Base-by-base conservation (phyloP, 2,329 filamentous ascomycete species). In the Chaetomium strumarium region DNA sequence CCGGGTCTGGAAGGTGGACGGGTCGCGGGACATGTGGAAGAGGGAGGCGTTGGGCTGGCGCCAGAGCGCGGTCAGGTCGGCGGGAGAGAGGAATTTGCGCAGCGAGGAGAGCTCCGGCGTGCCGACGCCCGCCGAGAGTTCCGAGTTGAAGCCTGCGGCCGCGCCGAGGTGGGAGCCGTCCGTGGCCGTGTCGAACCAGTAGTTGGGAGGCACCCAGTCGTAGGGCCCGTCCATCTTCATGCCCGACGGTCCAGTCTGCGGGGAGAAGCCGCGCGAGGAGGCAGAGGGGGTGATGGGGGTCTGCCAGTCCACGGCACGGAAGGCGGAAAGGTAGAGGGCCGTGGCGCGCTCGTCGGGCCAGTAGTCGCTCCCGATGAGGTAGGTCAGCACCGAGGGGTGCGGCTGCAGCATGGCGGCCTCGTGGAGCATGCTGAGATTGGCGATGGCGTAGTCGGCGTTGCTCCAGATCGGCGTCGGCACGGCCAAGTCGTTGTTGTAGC, bases 211-310 rank as follows among this genome's bases (percentile, higher is more conserved):
- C 0, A 83, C 79, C 80, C 80, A 85, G 60, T 84, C 82, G 58
- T 85, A 85, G 0, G 82, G 82, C 0, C 82, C 82, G 0, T 78
- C 74, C 81, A 85, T 85, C 60, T 83, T 84, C 75, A 85, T 77
- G 0, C 81, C 81, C 0, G 77, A 76, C 0, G 77, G 76, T 0
- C 77, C 79, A 0, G 84, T 68, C 1, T 70, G 62, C 9, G 71
- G 57, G 0, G 81, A 76, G 49, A 70, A 80, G 1, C 80, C 79
- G 10, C 75, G 70, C 59, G 78, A 77, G 2, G 74, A 73, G 0
- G 81, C 82, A 0, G 80, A 81, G 1, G 78, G 71, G 37, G 85
- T 71, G 37, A 85, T 72, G 0, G 82, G 80, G 2, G 68, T 70
- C 24, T 78, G 67, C 80, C 80, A 85, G 59, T 80, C 72, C 29